These are phyloP conservation scores for Rhizopogon rudus DNA, from an alignment of 768 basidiomycete genomes.

Conservation along the genomic window DNA sequence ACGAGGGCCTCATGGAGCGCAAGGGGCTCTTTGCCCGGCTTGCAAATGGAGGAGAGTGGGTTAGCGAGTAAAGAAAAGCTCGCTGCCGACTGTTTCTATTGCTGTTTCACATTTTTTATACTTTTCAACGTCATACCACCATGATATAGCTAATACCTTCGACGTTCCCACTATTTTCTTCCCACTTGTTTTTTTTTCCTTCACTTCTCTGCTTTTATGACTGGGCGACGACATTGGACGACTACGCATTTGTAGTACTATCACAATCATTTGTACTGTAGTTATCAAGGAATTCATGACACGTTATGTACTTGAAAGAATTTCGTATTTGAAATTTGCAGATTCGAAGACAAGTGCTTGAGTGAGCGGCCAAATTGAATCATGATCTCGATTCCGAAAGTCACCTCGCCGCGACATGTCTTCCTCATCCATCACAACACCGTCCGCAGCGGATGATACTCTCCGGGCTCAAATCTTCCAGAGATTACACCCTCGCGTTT, in stretches of 20 bases:
- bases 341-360: no score
- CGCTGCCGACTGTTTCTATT: neutral
- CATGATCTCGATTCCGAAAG: no score
- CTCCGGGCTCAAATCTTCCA: conserved; percentile 57
- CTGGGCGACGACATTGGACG: conserved; percentile 1
- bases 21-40: conserved; percentile 73
- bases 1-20: conserved; percentile 59
- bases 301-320: neutral
- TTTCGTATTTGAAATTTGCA: no score
- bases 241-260: conserved; percentile 8
- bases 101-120: neutral
- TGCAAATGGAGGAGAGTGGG: conserved; percentile 76
- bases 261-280: conserved; percentile 1
- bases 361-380: no score
- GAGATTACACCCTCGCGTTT: conserved; percentile 82
- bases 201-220: neutral
- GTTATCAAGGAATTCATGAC: neutral
- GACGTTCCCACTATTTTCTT: conserved; percentile 1
- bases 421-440: neutral
- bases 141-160: conserved; percentile 3
- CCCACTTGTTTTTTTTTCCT: neutral
- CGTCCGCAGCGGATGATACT: conserved; percentile 8
- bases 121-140: neutral
- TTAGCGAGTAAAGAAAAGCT: conserved; percentile 18
- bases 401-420: neutral